Conservation (phyloP, 2,329 filamentous ascomycete species). For the Trichoderma oligosporum region DNA sequence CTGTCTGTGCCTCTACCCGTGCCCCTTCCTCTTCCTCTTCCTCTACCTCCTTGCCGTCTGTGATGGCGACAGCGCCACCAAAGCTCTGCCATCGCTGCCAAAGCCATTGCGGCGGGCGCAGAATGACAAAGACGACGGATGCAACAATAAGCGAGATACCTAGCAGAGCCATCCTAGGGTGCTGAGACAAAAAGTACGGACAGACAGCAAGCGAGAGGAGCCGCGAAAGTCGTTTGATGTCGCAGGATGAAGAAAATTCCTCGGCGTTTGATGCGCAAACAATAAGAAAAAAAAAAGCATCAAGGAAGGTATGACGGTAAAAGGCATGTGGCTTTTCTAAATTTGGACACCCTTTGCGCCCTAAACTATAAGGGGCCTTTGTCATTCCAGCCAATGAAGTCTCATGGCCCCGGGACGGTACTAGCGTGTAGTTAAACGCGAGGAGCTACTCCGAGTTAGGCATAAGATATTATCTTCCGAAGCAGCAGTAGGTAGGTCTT, state of each 20-base stretch:
- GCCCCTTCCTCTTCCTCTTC: not conserved
- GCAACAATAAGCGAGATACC: constrained; percentile 61
- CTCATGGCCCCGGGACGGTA: not conserved
- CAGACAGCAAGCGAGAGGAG: not conserved
- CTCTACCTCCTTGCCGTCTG: constrained; percentile 13
- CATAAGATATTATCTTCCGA: not conserved
- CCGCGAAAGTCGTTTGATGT: not conserved
- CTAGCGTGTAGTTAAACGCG: not conserved
- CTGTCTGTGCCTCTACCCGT: too few species aligned
- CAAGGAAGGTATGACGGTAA: constrained; percentile 11
- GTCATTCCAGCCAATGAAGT: not conserved
- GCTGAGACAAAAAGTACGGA: constrained; percentile 1
- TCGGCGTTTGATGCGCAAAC: not conserved
- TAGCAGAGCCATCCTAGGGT: constrained; percentile 49
- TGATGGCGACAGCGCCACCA: constrained; percentile 1
- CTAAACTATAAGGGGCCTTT: constrained; percentile 4
- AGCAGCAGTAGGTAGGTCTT: too few species aligned
- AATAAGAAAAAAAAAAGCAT: constrained; percentile 1
- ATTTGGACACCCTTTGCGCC: constrained; percentile 12
- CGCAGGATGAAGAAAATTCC: not conserved
- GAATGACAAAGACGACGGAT: constrained; percentile 54
- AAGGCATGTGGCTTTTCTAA: constrained; percentile 14
- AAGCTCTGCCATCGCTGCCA: constrained; percentile 26
- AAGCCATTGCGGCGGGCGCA: constrained; percentile 51
- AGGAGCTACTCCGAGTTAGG: not conserved